Evolutionary conservation across 1,284 basidiomycete species (phyloP).

Genomic region (Trichosporon ovoides): DNA sequence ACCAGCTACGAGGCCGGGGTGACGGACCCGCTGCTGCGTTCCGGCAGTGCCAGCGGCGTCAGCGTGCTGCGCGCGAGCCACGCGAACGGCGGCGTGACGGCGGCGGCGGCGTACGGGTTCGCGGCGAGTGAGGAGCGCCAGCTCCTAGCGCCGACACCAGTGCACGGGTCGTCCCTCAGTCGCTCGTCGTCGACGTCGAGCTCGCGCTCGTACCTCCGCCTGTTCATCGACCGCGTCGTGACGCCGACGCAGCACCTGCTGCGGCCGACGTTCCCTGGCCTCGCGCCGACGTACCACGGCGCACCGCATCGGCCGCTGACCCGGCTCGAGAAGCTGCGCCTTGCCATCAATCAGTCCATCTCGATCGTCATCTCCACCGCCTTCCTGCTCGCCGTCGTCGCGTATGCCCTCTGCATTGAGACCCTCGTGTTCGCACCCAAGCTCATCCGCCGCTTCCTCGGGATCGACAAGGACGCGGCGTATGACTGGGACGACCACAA

Average conservation of each 20-base stretch:
- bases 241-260: conserved; percentile 47
- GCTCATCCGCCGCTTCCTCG: neutral
- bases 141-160: conserved; percentile 31
- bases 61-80: neutral
- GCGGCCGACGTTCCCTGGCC: conserved; percentile 48
- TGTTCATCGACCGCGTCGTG: conserved; percentile 45
- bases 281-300: conserved; percentile 43
- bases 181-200: conserved; percentile 27
- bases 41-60: neutral
- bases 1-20: neutral
- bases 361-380: conserved; percentile 53
- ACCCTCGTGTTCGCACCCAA: conserved; percentile 34
- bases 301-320: conserved; percentile 35
- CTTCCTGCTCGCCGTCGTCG: conserved; percentile 52
- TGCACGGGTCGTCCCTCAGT: conserved; percentile 10
- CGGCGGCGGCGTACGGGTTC: neutral
- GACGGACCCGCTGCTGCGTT: conserved; percentile 2
- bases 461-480: neutral
- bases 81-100: too few species aligned
- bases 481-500: conserved; percentile 55
- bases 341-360: conserved; percentile 51
- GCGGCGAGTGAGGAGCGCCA: conserved; percentile 5
- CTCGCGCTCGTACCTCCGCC: conserved; percentile 30
- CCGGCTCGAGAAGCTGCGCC: conserved; percentile 34
- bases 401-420: conserved; percentile 47